Base-by-base conservation (phyloP, 805 yeast species). In the Metschnikowia picachoensis region DNA sequence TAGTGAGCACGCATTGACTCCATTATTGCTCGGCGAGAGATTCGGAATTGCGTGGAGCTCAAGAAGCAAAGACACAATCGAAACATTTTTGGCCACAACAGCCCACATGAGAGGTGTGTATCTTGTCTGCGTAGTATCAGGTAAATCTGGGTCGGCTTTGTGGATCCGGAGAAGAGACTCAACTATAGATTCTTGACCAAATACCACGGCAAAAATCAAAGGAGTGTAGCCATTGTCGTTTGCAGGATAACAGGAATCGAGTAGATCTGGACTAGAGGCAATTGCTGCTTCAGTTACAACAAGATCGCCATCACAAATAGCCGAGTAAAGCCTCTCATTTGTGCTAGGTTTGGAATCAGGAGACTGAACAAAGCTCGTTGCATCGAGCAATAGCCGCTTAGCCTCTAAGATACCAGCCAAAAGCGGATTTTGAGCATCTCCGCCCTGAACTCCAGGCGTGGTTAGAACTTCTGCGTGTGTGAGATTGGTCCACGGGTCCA, bases 81-180 rank as follows among this genome's bases (percentile, higher is more conserved):
- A 72, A 48, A 76, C 62, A 44, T 79, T 78, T 44, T 80, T 77
- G 53, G 83, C 72, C 54, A 82, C 77, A 3, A 87, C 79, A 0
- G 95, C 91, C 96, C 96, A 88, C 94, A 87, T 87, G 37, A 87
- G 63, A 10, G 96, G 88, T 0, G 88, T 77, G 62, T 79, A 82
- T 2, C 77, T 72, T 33, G 53, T 50, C 20, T 77, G 60, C 17
- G 78, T 45, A 2, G 72, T 65, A 54, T 84, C 91, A 8, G 63
- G 57, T 32, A 67, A 53, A 55, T 82, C 82, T 8, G 78, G 72
- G 54, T 79, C 80, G 6, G 70, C 78, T 12, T 62, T 57, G 36
- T 72, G 67, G 25, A 65, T 62, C 17, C 70, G 53, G 16, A 83
- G 60, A 1, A 81, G 58, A 13, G 59, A 46, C 36, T 82, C 84